Evolutionary conservation across 768 basidiomycete species (phyloP).

Genomic region (Glaciozyma martinii): DNA sequence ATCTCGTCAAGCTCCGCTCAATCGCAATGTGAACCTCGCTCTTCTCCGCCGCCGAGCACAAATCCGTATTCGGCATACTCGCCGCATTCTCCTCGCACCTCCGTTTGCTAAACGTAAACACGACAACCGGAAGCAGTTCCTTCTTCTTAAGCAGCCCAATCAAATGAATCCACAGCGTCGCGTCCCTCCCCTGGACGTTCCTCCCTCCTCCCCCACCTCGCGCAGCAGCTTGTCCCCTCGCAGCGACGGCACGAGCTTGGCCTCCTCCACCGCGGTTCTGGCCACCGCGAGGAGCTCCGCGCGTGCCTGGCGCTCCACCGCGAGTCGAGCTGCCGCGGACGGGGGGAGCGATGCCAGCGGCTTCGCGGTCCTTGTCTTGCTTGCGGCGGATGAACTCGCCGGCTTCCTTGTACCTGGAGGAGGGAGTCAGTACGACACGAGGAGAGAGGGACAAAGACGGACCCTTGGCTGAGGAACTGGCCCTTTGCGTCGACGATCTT

Average conservation of each 20-base stretch:
- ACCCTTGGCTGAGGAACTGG: constrained; percentile 66
- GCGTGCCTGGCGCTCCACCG: constrained; percentile 46
- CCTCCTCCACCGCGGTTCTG: constrained; percentile 37
- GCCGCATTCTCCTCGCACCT: constrained; percentile 91
- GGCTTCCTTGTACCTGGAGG: constrained; percentile 72
- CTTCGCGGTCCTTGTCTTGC: constrained; percentile 96
- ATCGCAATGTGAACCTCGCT: constrained; percentile 92
- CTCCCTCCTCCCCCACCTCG: constrained; percentile 41
- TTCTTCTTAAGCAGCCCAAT: constrained; percentile 75
- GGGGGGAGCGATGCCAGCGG: constrained; percentile 78
- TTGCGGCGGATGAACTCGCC: constrained; percentile 79
- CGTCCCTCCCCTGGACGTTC: constrained; percentile 55
- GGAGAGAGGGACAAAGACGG: constrained; percentile 24
- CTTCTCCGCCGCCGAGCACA: constrained; percentile 83
- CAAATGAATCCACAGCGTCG: constrained; percentile 87
- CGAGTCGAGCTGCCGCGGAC: constrained; percentile 36
- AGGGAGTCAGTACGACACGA: constrained; percentile 6
- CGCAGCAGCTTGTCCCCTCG: constrained; percentile 12
- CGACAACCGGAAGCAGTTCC: constrained; percentile 78
- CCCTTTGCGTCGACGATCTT: constrained; percentile 83
- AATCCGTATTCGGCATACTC: constrained; percentile 75
- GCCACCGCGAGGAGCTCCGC: constrained; percentile 19
- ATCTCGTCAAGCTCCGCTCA: constrained; percentile 77
- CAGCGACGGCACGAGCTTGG: constrained; percentile 12
- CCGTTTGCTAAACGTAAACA: constrained; percentile 96